Evolutionary conservation across 768 basidiomycete species (phyloP), one percentile per base, ranked within the genome.

Genomic region (Asterophora parasitica): DNA sequence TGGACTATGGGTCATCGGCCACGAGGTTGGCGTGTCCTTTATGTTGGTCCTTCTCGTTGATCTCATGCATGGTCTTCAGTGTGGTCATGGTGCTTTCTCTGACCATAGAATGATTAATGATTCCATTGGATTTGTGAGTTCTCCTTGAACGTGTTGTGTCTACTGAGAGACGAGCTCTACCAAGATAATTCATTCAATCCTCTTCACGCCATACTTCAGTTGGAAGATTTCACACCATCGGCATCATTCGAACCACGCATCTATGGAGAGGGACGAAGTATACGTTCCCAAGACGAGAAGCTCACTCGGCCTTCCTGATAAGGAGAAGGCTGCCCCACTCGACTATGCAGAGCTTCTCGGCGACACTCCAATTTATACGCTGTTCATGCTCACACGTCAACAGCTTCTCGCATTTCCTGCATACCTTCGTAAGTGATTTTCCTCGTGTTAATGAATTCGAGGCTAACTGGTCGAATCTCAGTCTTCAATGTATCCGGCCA

Each of bases 401-500:
- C 79, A 84, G 53, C 49, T 82, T 26, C 61, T 82, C 10, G 81
- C 76, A 0, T 82, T 82, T 60, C 81, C 80, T 1, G 76, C 79
- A 1, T 83, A 84, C 61, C 73, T 83, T 20, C 58, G 79, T 81
- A 52, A 62, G 78, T 66, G 3, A 3, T 23, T 23, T 23, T 3
- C 23, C 23, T 23, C 23, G 23, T 23, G 6, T 23, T 23, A 3
- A 23, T 3, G 23, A 3, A 23, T 23, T 3, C 23, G 23, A 23
- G 23, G 23, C 6, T 23, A 23, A 23, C 3, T 6, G n/a, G 23
- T 23, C 23, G 6, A 23, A 23, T 23, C 3, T 23, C 66, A 79
- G 76, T 81, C 15, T 77, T 70, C 62, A 81, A 83, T 56, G 79
- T 82, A 8, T 82, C 81, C 17, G 79, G 80, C 3, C 81, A 79